These are phyloP conservation scores for Ballota nigra DNA, from an alignment of 257 asterid species.

Conservation along the genomic window DNA sequence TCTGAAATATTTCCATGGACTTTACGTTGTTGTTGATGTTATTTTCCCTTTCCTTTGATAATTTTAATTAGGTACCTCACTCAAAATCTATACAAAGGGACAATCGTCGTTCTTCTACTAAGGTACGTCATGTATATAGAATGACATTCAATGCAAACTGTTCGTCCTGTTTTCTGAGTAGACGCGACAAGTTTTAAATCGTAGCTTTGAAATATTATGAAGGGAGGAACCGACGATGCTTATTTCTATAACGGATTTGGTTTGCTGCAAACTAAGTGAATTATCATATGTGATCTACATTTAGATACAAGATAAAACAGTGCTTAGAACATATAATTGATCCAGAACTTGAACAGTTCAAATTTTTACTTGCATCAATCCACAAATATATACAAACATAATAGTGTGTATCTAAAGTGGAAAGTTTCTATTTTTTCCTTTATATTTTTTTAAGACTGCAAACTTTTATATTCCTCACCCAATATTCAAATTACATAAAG, in stretches of 20 bases:
- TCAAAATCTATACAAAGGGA: conserved; percentile 62
- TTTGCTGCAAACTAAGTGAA: too few species aligned
- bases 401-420: not conserved
- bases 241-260: not conserved
- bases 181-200: not conserved
- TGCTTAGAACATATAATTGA: not conserved
- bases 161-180: not conserved
- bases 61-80: conserved; percentile 44
- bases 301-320: not conserved
- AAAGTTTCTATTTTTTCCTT: not conserved
- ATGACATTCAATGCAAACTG: not conserved
- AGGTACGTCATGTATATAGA: conserved; percentile 30
- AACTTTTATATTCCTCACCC: not conserved
- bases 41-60: not conserved
- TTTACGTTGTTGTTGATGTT: not conserved
- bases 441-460: not conserved
- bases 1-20: not conserved
- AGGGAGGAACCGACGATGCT: not conserved
- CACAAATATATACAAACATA: not conserved
- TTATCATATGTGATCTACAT: not conserved
- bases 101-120: conserved; percentile 48
- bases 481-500: not conserved
- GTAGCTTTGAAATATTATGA: not conserved
- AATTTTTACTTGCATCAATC: not conserved
- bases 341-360: not conserved